Evolutionary conservation across 2,329 filamentous ascomycete species (phyloP).

Genomic region (Fonsecaea pugnacius): DNA sequence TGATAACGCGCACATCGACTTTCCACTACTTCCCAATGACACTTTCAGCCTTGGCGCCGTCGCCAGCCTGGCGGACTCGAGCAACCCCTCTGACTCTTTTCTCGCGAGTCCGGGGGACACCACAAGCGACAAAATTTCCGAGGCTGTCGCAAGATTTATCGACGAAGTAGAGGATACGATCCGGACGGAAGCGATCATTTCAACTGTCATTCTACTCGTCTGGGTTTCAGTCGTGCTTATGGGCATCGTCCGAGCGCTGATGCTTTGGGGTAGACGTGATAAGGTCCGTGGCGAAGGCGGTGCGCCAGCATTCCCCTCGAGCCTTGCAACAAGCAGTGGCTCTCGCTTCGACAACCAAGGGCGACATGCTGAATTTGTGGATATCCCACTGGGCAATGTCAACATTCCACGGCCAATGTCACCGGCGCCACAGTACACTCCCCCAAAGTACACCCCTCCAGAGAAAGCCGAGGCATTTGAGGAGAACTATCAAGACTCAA

Average conservation of each 20-base stretch:
- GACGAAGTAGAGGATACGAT: constrained; percentile 70
- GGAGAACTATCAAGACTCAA: constrained; percentile 46
- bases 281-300: constrained; percentile 67
- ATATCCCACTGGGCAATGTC: constrained; percentile 46
- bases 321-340: constrained; percentile 24
- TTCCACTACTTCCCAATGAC: constrained; percentile 77
- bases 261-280: constrained; percentile 63
- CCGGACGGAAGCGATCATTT: constrained; percentile 78
- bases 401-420: constrained; percentile 32
- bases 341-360: constrained; percentile 36
- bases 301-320: constrained; percentile 38
- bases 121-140: constrained; percentile 80
- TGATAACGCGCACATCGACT: constrained; percentile 79
- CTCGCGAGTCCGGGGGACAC: constrained; percentile 74
- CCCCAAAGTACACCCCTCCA: constrained; percentile 37
- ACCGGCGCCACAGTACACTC: constrained; percentile 38
- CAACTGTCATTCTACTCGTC: constrained; percentile 71
- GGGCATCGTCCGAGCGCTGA: constrained; percentile 69
- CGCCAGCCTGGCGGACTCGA: constrained; percentile 54
- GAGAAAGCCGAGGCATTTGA: constrained; percentile 31
- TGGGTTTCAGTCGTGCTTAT: constrained; percentile 79
- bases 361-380: constrained; percentile 42
- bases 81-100: constrained; percentile 67
- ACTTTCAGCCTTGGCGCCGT: constrained; percentile 81
- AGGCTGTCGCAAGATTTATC: constrained; percentile 72